Conservation (phyloP, 1,139 yeast genomes). For the Blastobotrys capitulatus region DNA sequence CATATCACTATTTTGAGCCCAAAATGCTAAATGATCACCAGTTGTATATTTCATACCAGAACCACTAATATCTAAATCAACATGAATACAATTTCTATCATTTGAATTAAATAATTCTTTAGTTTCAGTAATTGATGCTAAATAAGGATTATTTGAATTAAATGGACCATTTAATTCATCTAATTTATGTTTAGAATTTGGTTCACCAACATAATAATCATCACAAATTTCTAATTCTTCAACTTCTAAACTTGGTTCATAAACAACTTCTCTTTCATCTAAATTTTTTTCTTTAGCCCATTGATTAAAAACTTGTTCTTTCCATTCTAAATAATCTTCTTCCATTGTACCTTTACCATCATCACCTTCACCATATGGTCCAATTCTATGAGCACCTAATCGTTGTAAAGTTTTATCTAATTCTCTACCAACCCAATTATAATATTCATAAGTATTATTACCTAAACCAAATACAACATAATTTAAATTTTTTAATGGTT, state of each 20-base stretch:
- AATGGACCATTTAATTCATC: conserved; percentile 66
- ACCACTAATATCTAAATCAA: conserved; percentile 75
- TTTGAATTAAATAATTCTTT: conserved; percentile 65
- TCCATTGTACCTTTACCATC: conserved; percentile 94
- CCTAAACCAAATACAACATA: conserved; percentile 86
- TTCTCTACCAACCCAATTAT: conserved; percentile 74
- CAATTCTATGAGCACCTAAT: conserved; percentile 69
- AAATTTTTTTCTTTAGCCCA: conserved; percentile 61
- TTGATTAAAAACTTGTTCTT: conserved; percentile 64
- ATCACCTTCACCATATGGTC: conserved; percentile 83
- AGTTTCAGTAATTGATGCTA: conserved; percentile 60
- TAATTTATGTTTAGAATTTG: conserved; percentile 57
- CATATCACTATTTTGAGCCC: conserved; percentile 87
- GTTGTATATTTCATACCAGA: conserved; percentile 81
- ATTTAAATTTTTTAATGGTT: conserved; percentile 55
- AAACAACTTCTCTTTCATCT: conserved; percentile 70
- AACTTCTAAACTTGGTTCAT: conserved; percentile 67
- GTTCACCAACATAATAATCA: conserved; percentile 77
- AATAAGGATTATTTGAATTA: conserved; percentile 75
- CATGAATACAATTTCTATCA: conserved; percentile 79
- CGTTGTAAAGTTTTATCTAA: conserved; percentile 45
- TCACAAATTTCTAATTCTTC: conserved; percentile 34
- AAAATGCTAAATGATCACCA: conserved; percentile 92
- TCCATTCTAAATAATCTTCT: conserved; percentile 93
- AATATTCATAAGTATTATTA: conserved; percentile 88